phyloP scores from a whole-genome alignment of 2,329 filamentous ascomycete species.

The Incumbomyces lentus region DNA sequence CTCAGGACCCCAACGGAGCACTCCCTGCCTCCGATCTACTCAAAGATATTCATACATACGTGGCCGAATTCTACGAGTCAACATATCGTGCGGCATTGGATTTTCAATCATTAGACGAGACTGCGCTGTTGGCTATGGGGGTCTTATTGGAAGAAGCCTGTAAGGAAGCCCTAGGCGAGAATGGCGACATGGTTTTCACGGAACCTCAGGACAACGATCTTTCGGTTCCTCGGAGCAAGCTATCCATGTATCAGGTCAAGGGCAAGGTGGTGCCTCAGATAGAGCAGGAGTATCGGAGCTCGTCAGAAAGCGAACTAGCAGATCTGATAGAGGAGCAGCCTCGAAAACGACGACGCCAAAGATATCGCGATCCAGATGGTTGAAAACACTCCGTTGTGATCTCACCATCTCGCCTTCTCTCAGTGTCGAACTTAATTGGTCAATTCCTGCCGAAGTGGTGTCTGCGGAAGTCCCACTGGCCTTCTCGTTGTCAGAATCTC shows the following conservation, averaged over 20 bases:
- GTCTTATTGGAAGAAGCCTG: constrained; percentile 51
- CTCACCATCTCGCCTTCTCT: too few species aligned
- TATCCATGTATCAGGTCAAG: constrained; percentile 16
- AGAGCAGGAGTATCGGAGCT: neutral
- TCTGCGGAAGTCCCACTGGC: too few species aligned
- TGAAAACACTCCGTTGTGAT: neutral
- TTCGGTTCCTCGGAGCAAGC: constrained; percentile 11
- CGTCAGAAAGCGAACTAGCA: constrained; percentile 9
- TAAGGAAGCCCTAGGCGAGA: constrained; percentile 42
- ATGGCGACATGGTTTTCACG: constrained; percentile 48
- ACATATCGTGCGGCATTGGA: constrained; percentile 28
- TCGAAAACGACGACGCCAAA: constrained; percentile 10
- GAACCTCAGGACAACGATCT: constrained; percentile 33
- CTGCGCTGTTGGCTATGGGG: constrained; percentile 50
- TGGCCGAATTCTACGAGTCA: constrained; percentile 44
- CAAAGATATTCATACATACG: constrained; percentile 47
- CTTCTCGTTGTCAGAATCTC: too few species aligned
- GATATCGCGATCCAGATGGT: neutral
- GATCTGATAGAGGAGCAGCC: neutral
- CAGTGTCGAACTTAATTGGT: too few species aligned
- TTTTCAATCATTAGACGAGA: constrained; percentile 50
- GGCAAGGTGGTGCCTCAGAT: constrained; percentile 13
- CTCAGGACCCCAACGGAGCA: constrained; percentile 24
- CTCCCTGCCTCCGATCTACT: constrained; percentile 49
- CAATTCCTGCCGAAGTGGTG: too few species aligned